phyloP scores from a whole-genome alignment of 2,329 filamentous ascomycete genomes.

The Xylaria sp. region DNA sequence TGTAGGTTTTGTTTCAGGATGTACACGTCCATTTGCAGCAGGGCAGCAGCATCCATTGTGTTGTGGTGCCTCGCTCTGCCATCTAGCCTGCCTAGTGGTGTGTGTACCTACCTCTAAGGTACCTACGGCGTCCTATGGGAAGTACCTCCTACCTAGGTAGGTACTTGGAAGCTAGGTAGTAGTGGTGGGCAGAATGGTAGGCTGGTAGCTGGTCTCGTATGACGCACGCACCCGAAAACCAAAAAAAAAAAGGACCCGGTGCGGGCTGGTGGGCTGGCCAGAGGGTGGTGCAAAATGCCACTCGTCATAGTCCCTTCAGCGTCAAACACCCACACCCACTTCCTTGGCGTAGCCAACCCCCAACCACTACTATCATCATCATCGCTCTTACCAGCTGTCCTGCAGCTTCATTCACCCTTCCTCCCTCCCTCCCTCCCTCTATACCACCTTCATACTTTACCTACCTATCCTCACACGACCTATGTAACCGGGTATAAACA shows the following conservation, averaged over 20 bases:
- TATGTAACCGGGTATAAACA: too few species aligned
- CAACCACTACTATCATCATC: constrained; percentile 26
- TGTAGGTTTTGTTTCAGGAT: too few species aligned
- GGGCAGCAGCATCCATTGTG: too few species aligned
- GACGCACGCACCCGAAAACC: constrained; percentile 28
- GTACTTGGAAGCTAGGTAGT: too few species aligned
- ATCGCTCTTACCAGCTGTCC: constrained; percentile 10
- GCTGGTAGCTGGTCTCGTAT: constrained; percentile 5
- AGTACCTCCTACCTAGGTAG: too few species aligned
- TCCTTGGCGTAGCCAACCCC: constrained; percentile 8
- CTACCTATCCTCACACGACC: too few species aligned
- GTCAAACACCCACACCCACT: constrained; percentile 13
- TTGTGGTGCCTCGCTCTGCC: too few species aligned
- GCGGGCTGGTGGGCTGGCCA: constrained; percentile 13
- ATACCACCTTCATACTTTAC: background rate
- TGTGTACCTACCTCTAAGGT: too few species aligned
- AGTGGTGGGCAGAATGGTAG: too few species aligned
- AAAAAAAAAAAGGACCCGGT: constrained; percentile 5
- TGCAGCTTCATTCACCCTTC: constrained; percentile 14
- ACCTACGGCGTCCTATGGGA: background rate
- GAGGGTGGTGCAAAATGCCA: constrained; percentile 17
- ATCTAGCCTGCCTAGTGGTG: too few species aligned
- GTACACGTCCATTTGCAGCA: too few species aligned
- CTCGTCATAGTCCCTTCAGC: constrained; percentile 2
- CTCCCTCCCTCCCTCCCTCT: background rate